Evolutionary conservation across 169 alveolate species (phyloP), one percentile per base, ranked within the genome.

Genomic region (Plasmodium falciparum): DNA sequence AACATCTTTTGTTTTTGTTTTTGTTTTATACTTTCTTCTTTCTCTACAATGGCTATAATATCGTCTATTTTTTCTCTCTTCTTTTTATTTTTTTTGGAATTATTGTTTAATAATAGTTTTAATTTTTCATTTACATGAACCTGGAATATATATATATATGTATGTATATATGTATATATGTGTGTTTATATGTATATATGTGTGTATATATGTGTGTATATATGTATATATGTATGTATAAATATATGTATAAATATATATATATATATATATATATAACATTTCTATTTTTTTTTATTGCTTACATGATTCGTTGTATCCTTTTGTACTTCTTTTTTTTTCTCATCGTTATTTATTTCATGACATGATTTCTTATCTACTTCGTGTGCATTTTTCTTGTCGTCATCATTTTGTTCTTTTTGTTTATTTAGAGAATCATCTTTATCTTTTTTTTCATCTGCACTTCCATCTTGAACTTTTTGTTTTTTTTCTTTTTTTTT

Each of bases 31-130:
- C 11, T 75, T 17, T 75, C 88, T 67, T 75, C 88, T 43, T 67
- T 75, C 17, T 75, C 88, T 22, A 75, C 88, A 2, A 75, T 75
- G 17, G 88, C 88, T 62, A 75, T 75, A 33, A 75, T 75, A 12
- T 75, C 88, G 24, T 75, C 75, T 29, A 75, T 52, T 45, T 75
- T 75, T 11, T 63, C 88, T 22, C 88, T 4, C 49, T 74, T 74
- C 20, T 75, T 75, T 62, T 73, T 73, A 33, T 54, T 54, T 39
- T 75, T 75, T 47, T 62, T 75, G 52, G 73, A n/a, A 7, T 22
- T 29, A 15, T 47, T 75, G 65, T 52, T 75, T 17, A 59, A 17
- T 26, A 75, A 33, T 9, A 75, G 59, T 62, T 75, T 75, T 75
- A 75, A 15, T 45, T 62, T 75, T 39, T 75, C 88, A 17, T 62